These are phyloP conservation scores for Sonneratia caseolaris DNA, from an alignment of 345 rosid species.

Conservation along the genomic window DNA sequence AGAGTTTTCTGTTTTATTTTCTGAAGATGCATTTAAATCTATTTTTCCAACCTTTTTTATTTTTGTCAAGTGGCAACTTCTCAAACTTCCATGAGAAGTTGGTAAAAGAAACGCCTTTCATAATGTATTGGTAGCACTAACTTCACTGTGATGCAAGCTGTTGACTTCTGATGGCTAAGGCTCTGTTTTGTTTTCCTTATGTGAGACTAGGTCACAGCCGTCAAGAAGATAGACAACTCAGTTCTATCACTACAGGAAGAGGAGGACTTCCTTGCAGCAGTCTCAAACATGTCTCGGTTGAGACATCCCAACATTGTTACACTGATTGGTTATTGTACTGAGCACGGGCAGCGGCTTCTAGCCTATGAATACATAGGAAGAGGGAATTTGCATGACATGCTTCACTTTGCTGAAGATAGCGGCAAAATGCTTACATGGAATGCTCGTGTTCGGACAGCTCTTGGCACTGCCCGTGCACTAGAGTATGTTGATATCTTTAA, in stretches of 20 bases:
- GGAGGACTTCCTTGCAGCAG: slow-evolving; percentile 82
- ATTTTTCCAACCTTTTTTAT: no score
- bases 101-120: no score
- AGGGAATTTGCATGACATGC: slow-evolving; percentile 82
- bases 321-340: slow-evolving; percentile 78
- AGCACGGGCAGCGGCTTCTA: slow-evolving; percentile 93
- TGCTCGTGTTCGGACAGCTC: slow-evolving; percentile 94
- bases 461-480: slow-evolving; percentile 93
- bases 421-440: slow-evolving; percentile 73
- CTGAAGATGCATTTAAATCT: no score
- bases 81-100: no score
- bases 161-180: not conserved
- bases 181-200: not conserved
- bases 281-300: slow-evolving; percentile 85
- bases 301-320: slow-evolving; percentile 89
- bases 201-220: slow-evolving; percentile 48
- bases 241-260: slow-evolving; percentile 89
- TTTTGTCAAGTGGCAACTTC: no score
- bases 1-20: no score
- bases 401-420: slow-evolving; percentile 71
- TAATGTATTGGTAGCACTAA: no score
- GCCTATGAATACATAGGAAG: slow-evolving; percentile 69
- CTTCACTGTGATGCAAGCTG: no score
- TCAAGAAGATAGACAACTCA: slow-evolving; percentile 91
- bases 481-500: slow-evolving; percentile 52